Evolutionary conservation across 805 yeast species (phyloP), one percentile per base, ranked within the genome.

Genomic region (Cyberlindnera sargentensis): DNA sequence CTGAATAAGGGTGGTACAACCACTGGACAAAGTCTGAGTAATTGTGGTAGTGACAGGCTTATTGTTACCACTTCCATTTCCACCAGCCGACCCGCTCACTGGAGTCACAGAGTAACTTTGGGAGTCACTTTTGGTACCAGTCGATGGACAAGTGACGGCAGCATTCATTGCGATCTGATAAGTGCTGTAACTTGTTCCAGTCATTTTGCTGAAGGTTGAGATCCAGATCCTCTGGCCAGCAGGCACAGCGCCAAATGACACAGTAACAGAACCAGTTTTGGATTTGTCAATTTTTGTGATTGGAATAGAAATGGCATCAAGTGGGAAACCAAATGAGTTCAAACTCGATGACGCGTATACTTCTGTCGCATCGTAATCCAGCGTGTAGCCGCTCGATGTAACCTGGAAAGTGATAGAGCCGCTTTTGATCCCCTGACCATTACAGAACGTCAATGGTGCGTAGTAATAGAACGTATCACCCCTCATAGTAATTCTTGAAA

Each of bases 401-500:
- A 37, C 30, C 15, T 42, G 27, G 30, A 42, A 24, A 3, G 41
- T 41, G 36, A 48, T 37, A 3, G 46, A 35, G 20, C 52, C 52
- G 8, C 39, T 31, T 3, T 28, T 32, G 36, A 46, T 36, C 5
- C 26, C 35, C 6, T 40, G 34, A 15, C 31, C 36, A 20, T 25
- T 11, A 37, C 52, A 46, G 5, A 42, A 8, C 8, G 31, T 23
- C 3, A 10, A n/a, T 10, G 44, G 47, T 6, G 46, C 27, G 34
- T 34, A 6, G 40, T 38, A 48, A 36, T 47, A 46, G 38, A 44
- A 44, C n/a, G 32, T 31, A 33, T 48, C 52, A 6, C 49, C 49
- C 32, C 43, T 40, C 52, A 48, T 48, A 6, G 50, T 44, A 27
- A 44, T 36, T 46, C 52, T 41, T 7, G 39, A 31, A 6, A 41